Evolutionary conservation across 129 eudicot species (phyloP), one percentile per base, ranked within the genome.

Genomic region (Lactuca sativa): DNA sequence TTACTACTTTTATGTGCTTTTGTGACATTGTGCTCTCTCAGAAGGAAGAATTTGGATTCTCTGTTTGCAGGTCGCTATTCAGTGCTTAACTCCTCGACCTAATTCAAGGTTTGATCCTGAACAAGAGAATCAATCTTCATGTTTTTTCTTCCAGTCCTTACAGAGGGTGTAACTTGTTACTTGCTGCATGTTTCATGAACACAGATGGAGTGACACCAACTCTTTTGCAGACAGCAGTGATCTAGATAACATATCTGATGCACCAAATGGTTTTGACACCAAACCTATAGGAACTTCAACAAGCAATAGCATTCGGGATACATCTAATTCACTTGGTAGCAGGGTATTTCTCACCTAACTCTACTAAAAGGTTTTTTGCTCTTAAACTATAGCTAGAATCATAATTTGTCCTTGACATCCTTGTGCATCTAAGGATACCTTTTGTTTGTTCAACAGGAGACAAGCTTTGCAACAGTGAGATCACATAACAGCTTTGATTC

Each of bases 401-500:
- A 9, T 69, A 37, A 55, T 13, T 12, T 36, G 8, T 56, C 73
- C 54, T 69, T 56, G 37, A 31, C 2, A 36, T n/a, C 49, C n/a
- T 37, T 14, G 4, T 41, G 61, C 59, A 68, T 16, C 47, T 63
- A 77, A 70, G 43, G 44, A 52, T 18, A 62, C 16, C 6, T 44
- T 3, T 67, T 59, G 37, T 71, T 67, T 25, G 25, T 75, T 71
- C 56, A 36, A 44, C 75, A 89, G 96, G 96, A 80, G 55, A 83
- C 90, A 65, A 89, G 96, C 73, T 77, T 82, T 54, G 80, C 90
- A 25, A 82, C 79, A 62, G 81, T 77, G 61, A 80, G 85, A 51
- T 82, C 91, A 56, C 83, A 75, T 69, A 80, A 69, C 51, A 88
- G 95, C 64, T 80, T 81, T 77, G 96, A 82, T 68, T 89, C 96